Conservation (phyloP, 140 eudicot genomes). For the Stevia rebaudiana region DNA sequence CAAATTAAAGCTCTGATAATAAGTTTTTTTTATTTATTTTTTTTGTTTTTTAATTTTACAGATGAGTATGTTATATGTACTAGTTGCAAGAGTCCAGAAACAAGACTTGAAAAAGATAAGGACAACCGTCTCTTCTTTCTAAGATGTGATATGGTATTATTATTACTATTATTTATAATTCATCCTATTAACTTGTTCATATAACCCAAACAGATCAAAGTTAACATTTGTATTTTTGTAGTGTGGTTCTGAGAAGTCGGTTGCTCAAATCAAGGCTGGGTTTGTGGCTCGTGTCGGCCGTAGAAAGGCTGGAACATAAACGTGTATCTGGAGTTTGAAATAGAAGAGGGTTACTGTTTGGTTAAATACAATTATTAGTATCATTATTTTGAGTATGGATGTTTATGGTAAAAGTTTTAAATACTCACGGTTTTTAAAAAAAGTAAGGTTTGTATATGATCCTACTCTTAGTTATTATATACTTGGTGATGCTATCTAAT, state of each 20-base stretch:
- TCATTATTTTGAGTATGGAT: too few species aligned
- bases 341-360: too few species aligned
- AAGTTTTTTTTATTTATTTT: neutral
- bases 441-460: too few species aligned
- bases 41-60: neutral
- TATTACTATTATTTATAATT: too few species aligned
- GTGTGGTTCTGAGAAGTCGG: slow-evolving; percentile 83
- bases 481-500: too few species aligned
- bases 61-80: neutral
- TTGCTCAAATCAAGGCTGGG: slow-evolving; percentile 79
- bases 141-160: neutral
- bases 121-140: neutral
- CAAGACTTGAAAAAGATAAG: neutral
- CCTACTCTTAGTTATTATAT: too few species aligned
- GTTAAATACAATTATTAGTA: too few species aligned
- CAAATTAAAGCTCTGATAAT: neutral
- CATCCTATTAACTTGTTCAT: too few species aligned
- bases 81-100: neutral
- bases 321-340: too few species aligned
- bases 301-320: slow-evolving; percentile 60
- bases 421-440: too few species aligned
- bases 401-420: too few species aligned
- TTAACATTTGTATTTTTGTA: slow-evolving; percentile 15
- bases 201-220: too few species aligned
- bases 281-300: slow-evolving; percentile 61